Evolutionary conservation across 2,329 filamentous ascomycete species (phyloP).

Genomic region (Exophiala alcalophila): DNA sequence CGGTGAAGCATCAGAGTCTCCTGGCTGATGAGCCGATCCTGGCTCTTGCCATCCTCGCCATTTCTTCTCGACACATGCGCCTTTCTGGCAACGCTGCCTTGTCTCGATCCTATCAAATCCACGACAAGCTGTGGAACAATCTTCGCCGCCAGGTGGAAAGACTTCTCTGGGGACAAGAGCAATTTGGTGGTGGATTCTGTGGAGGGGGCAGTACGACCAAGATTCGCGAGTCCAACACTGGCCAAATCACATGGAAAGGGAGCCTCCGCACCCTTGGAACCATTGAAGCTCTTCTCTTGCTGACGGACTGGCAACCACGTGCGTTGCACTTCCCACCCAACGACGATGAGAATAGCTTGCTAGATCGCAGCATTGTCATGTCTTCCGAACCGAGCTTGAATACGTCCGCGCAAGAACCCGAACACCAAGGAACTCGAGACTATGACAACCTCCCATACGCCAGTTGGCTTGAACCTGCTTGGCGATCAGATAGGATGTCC

Average conservation of each 20-base stretch:
- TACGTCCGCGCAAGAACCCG: slow-evolving; percentile 38
- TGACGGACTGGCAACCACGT: slow-evolving; percentile 96
- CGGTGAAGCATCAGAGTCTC: slow-evolving; percentile 73
- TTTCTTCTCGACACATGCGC: slow-evolving; percentile 80
- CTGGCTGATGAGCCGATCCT: slow-evolving; percentile 90
- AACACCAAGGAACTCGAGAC: slow-evolving; percentile 37
- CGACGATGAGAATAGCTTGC: slow-evolving; percentile 62
- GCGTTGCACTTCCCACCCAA: slow-evolving; percentile 85
- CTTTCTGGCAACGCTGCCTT: slow-evolving; percentile 75
- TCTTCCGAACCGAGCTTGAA: slow-evolving; percentile 44
- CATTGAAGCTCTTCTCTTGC: slow-evolving; percentile 86
- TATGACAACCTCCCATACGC: slow-evolving; percentile 64
- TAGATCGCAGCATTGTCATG: slow-evolving; percentile 68
- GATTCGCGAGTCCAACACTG: slow-evolving; percentile 63
- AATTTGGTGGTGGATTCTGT: slow-evolving; percentile 85
- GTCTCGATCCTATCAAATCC: slow-evolving; percentile 84
- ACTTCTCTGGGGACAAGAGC: slow-evolving; percentile 92
- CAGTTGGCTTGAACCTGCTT: slow-evolving; percentile 93
- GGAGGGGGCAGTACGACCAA: slow-evolving; percentile 61
- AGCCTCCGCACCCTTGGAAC: slow-evolving; percentile 87
- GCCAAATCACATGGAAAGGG: slow-evolving; percentile 58
- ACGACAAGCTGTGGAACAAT: slow-evolving; percentile 93
- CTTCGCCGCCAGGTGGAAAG: slow-evolving; percentile 92
- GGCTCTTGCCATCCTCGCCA: slow-evolving; percentile 84
- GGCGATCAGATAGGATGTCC: slow-evolving; percentile 66